phyloP scores from a whole-genome alignment of 2,329 filamentous ascomycete genomes.

The Elsinoe batatas region DNA sequence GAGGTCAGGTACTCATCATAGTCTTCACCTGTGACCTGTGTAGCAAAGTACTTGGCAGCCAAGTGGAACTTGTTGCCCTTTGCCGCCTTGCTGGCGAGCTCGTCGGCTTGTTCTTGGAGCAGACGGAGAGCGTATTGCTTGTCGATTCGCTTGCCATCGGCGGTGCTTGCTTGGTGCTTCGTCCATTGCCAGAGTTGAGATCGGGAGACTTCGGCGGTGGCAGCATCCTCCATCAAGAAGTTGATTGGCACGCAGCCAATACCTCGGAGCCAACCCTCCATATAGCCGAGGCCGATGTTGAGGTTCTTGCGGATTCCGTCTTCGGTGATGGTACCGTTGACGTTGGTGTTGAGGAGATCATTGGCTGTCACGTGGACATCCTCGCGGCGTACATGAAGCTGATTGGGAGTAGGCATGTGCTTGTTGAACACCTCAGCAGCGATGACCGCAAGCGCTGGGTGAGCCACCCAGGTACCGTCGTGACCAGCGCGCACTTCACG shows the following conservation, averaged over 20 bases:
- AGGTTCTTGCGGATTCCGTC: constrained; percentile 95
- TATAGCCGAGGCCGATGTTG: constrained; percentile 92
- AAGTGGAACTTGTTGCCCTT: constrained; percentile 88
- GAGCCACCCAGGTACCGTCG: constrained; percentile 95
- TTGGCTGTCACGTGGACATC: constrained; percentile 79
- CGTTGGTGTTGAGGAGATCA: constrained; percentile 96
- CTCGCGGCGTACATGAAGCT: constrained; percentile 82
- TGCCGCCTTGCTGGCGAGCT: constrained; percentile 61
- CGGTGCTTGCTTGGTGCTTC: constrained; percentile 60
- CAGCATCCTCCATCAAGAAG: constrained; percentile 96
- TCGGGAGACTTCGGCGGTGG: constrained; percentile 90
- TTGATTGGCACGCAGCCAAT: constrained; percentile 96
- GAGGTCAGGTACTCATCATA: constrained; percentile 92
- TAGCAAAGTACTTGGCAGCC: constrained; percentile 83
- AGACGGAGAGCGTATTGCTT: constrained; percentile 83
- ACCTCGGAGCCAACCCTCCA: constrained; percentile 96
- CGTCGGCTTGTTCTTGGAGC: constrained; percentile 73
- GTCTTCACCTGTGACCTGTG: constrained; percentile 91
- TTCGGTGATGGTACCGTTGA: constrained; percentile 84
- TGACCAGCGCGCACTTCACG: constrained; percentile 91
- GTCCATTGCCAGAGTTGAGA: constrained; percentile 97
- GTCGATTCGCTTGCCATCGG: constrained; percentile 84
- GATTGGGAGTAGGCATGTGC: constrained; percentile 97
- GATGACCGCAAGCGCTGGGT: constrained; percentile 81
- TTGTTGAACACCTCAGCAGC: constrained; percentile 92